Evolutionary conservation across 306 rosid species (phyloP), one percentile per base, ranked within the genome.

Genomic region (cucumber (Cucumis sativus)): DNA sequence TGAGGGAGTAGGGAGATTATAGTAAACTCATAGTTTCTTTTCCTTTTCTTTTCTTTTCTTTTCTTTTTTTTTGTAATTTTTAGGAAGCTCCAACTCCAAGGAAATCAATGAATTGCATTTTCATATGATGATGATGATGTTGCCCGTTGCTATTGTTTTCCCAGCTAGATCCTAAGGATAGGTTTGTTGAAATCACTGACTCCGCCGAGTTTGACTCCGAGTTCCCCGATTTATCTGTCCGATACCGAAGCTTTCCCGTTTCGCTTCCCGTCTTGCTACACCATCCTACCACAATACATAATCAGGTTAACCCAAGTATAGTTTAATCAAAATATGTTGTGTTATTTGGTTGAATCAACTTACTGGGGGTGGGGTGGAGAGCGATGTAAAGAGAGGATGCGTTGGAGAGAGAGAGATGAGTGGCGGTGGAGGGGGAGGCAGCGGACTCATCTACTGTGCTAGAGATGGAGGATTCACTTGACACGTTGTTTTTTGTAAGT

Each of bases 81-180:
- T 79, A 88, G 35, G 64, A 8, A 80, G 89, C 90, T 82, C 98
- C 97, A 10, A 93, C 91, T 78, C 97, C 98, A 80, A 93, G 98
- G 80, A 93, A 93, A 88, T 93, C 98, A 83, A 93, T 91, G 91
- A 88, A 93, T 76, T 83, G 52, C 82, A 82, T 67, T 57, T 78
- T 83, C 18, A 83, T 68, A 57, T 79, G 30, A 28, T 28, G 68
- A 39, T 51, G 25, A 28, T 28, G 68, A 39, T 51, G 25, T 1
- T 13, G 37, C 14, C 9, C 74, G 40, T 71, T 85, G 39, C 73
- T 61, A 17, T 79, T 84, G 66, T 52, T 84, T 79, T 87, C 83
- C 59, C 28, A 6, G 2, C 82, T 79, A 74, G 75, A 87, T 35
- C 35, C 28, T 75, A 87, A 76, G 71, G 88, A 81, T 58, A 85